These are phyloP conservation scores for Spergularia azorica DNA, from an alignment of 179 eudicot genomes.

Conservation along the genomic window DNA sequence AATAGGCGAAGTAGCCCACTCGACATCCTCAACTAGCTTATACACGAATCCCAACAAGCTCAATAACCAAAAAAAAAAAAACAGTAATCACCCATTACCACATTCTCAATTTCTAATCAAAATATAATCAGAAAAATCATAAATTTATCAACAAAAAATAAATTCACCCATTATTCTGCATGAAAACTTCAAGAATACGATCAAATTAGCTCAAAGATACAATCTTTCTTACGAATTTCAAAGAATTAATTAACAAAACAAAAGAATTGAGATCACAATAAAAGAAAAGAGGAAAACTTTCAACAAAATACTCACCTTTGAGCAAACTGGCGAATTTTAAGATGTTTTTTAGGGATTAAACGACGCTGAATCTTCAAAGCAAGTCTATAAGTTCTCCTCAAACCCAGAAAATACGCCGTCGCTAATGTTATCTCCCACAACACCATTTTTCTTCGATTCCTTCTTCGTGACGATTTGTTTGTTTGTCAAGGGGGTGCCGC, in stretches of 20 bases:
- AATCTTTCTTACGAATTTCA: background rate
- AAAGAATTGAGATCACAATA: background rate
- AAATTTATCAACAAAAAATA: too few species aligned
- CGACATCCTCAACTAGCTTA: background rate
- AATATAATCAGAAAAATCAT: background rate
- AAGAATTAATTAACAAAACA: background rate
- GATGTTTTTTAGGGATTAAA: conserved; percentile 46
- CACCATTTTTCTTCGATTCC: conserved; percentile 47
- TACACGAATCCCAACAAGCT: background rate
- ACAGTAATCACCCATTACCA: background rate
- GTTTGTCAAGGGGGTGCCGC: background rate
- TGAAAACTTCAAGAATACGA: background rate
- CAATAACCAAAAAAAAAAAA: background rate
- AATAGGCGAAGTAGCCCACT: background rate
- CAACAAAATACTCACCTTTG: conserved; percentile 46
- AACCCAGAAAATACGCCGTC: conserved; percentile 83
- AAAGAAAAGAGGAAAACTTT: conserved; percentile 13
- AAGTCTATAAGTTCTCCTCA: conserved; percentile 70
- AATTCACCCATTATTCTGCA: background rate
- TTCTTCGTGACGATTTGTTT: too few species aligned
- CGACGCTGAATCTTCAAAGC: conserved; percentile 77
- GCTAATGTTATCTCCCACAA: conserved; percentile 83
- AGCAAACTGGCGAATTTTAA: conserved; percentile 60
- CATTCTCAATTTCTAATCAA: background rate
- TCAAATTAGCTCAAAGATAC: background rate